These are phyloP conservation scores for Ceratobasidium sp. DNA, from an alignment of 1,284 basidiomycete species.

Conservation along the genomic window DNA sequence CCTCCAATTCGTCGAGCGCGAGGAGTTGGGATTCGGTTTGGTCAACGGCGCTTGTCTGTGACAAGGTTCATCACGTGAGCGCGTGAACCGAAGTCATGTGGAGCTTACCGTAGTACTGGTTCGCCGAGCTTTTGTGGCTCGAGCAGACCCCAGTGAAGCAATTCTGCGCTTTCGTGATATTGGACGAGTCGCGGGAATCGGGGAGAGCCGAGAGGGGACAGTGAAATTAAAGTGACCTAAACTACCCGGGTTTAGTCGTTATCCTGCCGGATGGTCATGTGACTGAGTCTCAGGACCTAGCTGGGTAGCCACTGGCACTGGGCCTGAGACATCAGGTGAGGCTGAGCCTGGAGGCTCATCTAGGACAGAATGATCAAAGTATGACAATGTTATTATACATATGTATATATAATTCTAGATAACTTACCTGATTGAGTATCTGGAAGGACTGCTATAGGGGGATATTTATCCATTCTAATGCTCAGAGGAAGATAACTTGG, in stretches of 20 bases:
- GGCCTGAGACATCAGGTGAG: neutral
- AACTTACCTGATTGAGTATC: neutral
- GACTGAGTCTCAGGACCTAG: too few relatives aligned
- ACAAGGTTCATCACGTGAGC: neutral
- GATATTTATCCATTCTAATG: too few relatives aligned
- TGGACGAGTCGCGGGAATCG: neutral
- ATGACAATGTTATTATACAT: neutral
- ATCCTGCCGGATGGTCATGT: too few relatives aligned
- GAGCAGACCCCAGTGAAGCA: neutral
- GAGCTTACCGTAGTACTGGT: neutral
- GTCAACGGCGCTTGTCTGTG: conserved; percentile 11
- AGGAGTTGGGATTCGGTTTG: neutral
- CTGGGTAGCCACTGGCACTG: too few relatives aligned
- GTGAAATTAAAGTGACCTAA: neutral
- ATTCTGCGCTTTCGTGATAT: neutral
- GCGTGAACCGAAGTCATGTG: neutral
- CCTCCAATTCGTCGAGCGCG: neutral
- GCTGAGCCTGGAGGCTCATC: neutral
- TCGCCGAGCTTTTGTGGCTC: conserved; percentile 4
- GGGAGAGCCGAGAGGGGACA: neutral
- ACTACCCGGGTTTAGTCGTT: neutral
- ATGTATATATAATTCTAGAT: neutral
- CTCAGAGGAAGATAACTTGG: too few relatives aligned
- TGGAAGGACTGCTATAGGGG: neutral
- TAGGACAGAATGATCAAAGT: neutral